Evolutionary conservation across 805 yeast species (phyloP), one percentile per base, ranked within the genome.

Genomic region (Millerozyma acaciae): DNA sequence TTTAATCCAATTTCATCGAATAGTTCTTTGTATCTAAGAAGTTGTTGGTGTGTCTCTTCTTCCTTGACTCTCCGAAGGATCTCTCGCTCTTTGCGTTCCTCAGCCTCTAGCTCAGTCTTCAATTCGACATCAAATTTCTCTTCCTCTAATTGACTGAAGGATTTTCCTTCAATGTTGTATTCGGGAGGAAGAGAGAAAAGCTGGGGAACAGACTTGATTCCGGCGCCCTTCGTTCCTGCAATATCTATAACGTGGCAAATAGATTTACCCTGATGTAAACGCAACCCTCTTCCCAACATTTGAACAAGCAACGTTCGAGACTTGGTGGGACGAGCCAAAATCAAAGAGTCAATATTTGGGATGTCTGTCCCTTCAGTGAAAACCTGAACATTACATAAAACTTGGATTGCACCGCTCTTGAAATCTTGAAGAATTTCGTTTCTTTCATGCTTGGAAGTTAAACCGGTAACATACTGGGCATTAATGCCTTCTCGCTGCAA

Each of bases 341-440:
- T 65, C 8, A 89, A 62, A 19, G 87, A 79, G 50, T 89, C 97
- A 36, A 88, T 82, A 40, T 79, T 79, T 3, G 97, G 97, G 13
- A 90, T 79, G 59, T 89, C 97, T 0, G 97, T 87, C 0, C 97
- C 97, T 54, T 89, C 97, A 0, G 96, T 89, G 46, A 90, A 81
- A 5, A 89, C 85, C 12, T 84, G 86, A 53, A 95, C 93, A 50
- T 90, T 90, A 61, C 93, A 72, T 19, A 89, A 57, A 0, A 90
- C 94, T 4, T 80, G 76, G 13, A 85, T 66, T 10, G 68, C 51
- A 0, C 93, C 88, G 0, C 58, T 45, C 39, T 68, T 71, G 51
- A 89, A 90, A 21, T 73, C 79, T 5, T 62, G 55, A 2, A 88
- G 57, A 43, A 77, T 65, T 2, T 54, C 48, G 10, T 60, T 69